Base-by-base conservation (phyloP, 169 alveolate species). In the Toxoplasma gondii region DNA sequence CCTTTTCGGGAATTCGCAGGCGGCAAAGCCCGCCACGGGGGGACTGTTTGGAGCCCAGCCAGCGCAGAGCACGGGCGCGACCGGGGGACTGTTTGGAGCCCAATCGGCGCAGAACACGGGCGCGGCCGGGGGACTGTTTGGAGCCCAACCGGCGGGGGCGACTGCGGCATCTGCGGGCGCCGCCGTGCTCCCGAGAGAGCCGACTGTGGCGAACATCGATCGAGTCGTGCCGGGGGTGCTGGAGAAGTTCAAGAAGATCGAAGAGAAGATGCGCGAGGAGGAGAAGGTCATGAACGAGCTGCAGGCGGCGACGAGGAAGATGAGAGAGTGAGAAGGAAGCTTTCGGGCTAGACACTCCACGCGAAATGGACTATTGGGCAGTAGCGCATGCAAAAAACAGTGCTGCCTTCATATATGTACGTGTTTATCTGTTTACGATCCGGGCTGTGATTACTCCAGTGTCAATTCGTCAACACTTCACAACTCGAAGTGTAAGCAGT, bases 171-270 rank as follows among this genome's bases (percentile, higher is more conserved):
- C 84, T 34, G 90, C 90, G 10, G 90, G 90, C 58, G 34, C 27
- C 41, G 64, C 36, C 67, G 64, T 82, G 5, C 90, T 82, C 22
- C 90, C 90, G 27, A 38, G 90, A 29, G 69, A 82, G 38, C 90
- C 90, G 24, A 82, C 90, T 12, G 90, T 82, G 64, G 90, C 90
- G 38, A 82, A 82, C 39, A 43, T 82, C 67, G 90, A 82, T 5
- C 31, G 64, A 41, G 69, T 82, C 10, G 69, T 82, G 69, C 90
- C 90, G 64, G 90, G 90, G 41, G 67, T 82, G 38, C 67, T 43
- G 17, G 90, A 82, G n/a, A 82, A 82, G 67, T 82, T 82, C 64
- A 82, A 82, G 90, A 39, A 82, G 64, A 43, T 82, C 38, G 90
- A 82, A 39, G 90, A 38, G 34, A 41, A 31, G 64, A 22, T 82